Evolutionary conservation across 768 basidiomycete genomes (phyloP), one percentile per base, ranked within the genome.

Genomic region (Tricholoma bakamatsutake): DNA sequence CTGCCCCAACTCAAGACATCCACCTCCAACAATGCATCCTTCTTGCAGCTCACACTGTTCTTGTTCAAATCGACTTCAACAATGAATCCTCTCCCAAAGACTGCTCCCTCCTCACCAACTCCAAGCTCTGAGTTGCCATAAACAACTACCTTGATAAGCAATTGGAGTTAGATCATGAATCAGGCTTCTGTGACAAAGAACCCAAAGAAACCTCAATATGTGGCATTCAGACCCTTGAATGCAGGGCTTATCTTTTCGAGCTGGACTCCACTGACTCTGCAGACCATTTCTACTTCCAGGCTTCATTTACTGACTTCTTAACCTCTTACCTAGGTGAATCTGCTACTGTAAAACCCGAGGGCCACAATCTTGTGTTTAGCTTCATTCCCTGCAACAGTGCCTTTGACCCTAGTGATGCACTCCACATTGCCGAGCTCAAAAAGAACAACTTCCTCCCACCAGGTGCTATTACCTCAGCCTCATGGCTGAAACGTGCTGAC

Each of bases 21-120:
- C 4, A 3, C 0, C 27, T 58, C 31, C 60, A 61, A 17, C 60
- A 58, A 17, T 24, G 47, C 3, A 13, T 58, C 2, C 28, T 58
- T 1, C 7, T n/a, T 5, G 24, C 21, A 0, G 47, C 43, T 2
- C 17, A 33, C 33, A 42, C 24, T 0, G 17, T 61, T 11, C 40
- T 61, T 0, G 15, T 56, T 0, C 18, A 52, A 1, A 3, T 50
- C 15, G 37, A 53, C 33, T 10, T 42, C 6, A 7, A 9, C 0
- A 9, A 45, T 11, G 10, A 33, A 33, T 33, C 31, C 5, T 33
- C 31, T 33, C 31, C 31, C 30, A 5, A 46, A 53, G 24, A 48
- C 33, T 10, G 21, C 34, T 8, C 37, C 51, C n/a, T 13, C 40
- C 4, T 33, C 17, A 24, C 37, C 28, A 2, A 37, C 5, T 18